Percentiles rank a stretch among this genome's conserved stretches.
These are phyloP conservation scores for Thyridium curvatum DNA, from an alignment of 2,329 filamentous ascomycete species.

Conservation along the genomic window DNA sequence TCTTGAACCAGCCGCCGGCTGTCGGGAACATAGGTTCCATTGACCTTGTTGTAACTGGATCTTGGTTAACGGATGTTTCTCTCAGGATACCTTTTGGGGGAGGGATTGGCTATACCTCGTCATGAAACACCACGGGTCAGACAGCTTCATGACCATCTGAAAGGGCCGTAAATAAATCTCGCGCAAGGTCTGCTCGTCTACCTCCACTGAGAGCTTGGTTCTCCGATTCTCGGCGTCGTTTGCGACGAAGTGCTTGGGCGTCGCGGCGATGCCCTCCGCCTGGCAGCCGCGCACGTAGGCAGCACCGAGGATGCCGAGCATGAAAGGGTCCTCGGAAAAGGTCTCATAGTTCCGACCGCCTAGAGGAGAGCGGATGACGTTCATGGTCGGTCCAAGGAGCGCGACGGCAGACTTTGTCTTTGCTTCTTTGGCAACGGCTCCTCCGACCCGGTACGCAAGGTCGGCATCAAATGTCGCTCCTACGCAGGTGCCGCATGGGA, in stretches of 20 bases:
- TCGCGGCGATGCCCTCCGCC: slow-evolving; percentile 45
- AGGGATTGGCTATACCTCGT: too few relatives aligned
- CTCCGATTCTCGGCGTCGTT: slow-evolving; percentile 52
- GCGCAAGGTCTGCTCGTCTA: slow-evolving; percentile 46
- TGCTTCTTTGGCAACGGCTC: slow-evolving; percentile 42
- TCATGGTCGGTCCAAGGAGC: slow-evolving; percentile 54
- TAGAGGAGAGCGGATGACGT: slow-evolving; percentile 49
- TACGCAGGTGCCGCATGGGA: slow-evolving; percentile 49
- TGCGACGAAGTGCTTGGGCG: slow-evolving; percentile 53
- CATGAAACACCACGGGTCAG: slow-evolving; percentile 46
- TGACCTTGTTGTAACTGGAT: slow-evolving; percentile 50
- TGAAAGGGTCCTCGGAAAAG: slow-evolving; percentile 50
- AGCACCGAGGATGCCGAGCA: slow-evolving; percentile 44
- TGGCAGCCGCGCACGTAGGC: slow-evolving; percentile 46
- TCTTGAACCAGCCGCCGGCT: slow-evolving; percentile 39
- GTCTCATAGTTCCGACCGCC: slow-evolving; percentile 54
- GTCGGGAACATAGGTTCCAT: slow-evolving; percentile 46
- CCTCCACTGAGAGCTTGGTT: slow-evolving; percentile 43
- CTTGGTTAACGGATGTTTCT: too few relatives aligned
- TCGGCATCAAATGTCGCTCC: slow-evolving; percentile 48
- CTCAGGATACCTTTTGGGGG: too few relatives aligned
- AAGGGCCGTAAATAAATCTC: slow-evolving; percentile 52
- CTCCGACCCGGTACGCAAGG: slow-evolving; percentile 42
- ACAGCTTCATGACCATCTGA: slow-evolving; percentile 44
- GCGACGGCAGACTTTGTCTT: slow-evolving; percentile 47